Evolutionary conservation across 768 basidiomycete genomes (phyloP).

Genomic region (Russula dissimulans): DNA sequence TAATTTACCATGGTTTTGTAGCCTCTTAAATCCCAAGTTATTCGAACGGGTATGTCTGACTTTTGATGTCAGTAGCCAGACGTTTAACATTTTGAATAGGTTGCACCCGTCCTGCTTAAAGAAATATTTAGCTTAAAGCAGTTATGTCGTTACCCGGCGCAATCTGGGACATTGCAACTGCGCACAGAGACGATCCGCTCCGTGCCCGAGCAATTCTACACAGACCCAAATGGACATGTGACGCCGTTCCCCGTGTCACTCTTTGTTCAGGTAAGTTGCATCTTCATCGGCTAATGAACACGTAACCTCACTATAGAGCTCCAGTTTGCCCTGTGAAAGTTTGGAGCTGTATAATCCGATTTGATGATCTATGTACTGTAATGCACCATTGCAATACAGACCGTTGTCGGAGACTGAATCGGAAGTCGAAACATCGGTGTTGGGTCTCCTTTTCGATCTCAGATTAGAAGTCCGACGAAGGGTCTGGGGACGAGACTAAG

Average conservation of each 20-base stretch:
- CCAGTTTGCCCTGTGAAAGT: neutral
- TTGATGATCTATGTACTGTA: no score
- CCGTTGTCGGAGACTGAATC: no score
- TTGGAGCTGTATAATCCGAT: no score
- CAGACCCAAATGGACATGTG: constrained; percentile 10
- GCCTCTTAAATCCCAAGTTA: constrained; percentile 8
- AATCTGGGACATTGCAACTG: constrained; percentile 12
- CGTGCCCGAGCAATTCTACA: constrained; percentile 14
- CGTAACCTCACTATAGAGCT: neutral
- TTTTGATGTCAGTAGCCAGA: neutral
- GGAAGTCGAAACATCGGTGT: no score
- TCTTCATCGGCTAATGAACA: neutral
- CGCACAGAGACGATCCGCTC: neutral
- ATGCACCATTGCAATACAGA: no score
- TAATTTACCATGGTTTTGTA: neutral
- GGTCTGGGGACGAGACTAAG: no score
- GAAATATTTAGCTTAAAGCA: constrained; percentile 19
- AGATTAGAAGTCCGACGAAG: no score
- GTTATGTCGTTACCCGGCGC: constrained; percentile 13
- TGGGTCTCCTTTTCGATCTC: no score
- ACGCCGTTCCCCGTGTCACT: constrained; percentile 23
- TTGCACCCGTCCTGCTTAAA: constrained; percentile 8
- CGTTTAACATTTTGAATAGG: constrained; percentile 4
- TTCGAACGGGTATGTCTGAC: constrained; percentile 10
- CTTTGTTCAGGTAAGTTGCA: constrained; percentile 19